Evolutionary conservation across 2,329 filamentous ascomycete species (phyloP).

Genomic region (Alternaria solani): DNA sequence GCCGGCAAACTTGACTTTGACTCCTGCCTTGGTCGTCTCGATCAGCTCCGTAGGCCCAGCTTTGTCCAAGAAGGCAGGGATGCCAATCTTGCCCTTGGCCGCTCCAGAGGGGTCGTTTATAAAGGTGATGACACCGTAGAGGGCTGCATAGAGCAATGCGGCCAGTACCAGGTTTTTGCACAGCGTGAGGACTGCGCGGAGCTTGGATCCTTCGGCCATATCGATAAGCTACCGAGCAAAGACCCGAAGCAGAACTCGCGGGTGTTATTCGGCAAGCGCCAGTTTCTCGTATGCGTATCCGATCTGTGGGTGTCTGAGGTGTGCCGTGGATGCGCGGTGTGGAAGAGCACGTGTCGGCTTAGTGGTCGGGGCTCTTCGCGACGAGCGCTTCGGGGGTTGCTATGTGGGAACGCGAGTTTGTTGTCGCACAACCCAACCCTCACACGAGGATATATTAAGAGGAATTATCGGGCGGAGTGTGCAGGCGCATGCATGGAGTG

Average conservation of each 20-base stretch:
- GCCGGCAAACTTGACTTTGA: conserved; percentile 55
- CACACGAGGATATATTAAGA: conserved; percentile 2
- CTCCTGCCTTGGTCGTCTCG: conserved; percentile 51
- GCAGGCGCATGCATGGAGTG: conserved; percentile 5
- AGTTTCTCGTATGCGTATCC: conserved; percentile 8
- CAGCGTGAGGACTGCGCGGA: conserved; percentile 47
- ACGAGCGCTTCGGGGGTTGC: neutral
- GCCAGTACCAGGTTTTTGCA: conserved; percentile 56
- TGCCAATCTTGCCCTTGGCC: conserved; percentile 53
- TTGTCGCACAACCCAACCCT: conserved; percentile 9
- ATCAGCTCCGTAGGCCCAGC: conserved; percentile 52
- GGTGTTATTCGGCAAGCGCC: conserved; percentile 18
- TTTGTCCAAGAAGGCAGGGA: conserved; percentile 53
- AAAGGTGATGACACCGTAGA: conserved; percentile 54
- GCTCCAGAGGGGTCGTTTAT: conserved; percentile 52
- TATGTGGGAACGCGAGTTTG: conserved; percentile 1
- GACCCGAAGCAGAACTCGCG: conserved; percentile 23
- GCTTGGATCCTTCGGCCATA: conserved; percentile 49
- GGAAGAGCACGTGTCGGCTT: neutral
- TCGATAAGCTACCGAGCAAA: conserved; percentile 21
- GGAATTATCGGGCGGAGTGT: conserved; percentile 1
- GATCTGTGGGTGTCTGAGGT: neutral
- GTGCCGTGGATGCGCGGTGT: neutral
- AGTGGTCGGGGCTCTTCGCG: neutral
- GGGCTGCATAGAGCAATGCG: conserved; percentile 51